Evolutionary conservation across 805 yeast species (phyloP), one percentile per base, ranked within the genome.

Genomic region (Lachancea sp.): DNA sequence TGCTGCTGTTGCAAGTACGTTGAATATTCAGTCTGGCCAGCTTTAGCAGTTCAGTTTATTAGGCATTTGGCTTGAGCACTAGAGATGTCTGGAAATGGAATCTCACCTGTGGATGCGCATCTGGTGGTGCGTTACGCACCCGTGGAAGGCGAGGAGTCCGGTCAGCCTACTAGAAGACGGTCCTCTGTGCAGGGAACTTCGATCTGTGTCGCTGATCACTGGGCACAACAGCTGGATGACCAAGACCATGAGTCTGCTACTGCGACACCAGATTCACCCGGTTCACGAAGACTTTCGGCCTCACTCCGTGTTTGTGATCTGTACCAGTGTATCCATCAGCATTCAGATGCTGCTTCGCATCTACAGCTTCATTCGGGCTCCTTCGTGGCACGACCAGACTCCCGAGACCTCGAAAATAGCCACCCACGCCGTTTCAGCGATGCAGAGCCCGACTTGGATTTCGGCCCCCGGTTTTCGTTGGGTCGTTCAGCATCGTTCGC

Each of bases 261-360:
- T 11, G 25, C 19, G 17, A 28, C 24, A 13, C 21, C 41, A 8
- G 35, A 18, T 16, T 21, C 30, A 18, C 23, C 29, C 19, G 21
- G 30, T n/a, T 30, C 41, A 16, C 26, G 40, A 33, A 36, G 37
- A 11, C 30, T 40, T 9, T 43, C 53, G 4, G 43, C 43, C 2
- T 45, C 45, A 12, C 36, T 47, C 42, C 39, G 47, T 32, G 42
- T 49, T 16, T 34, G 46, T 42, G 47, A 44, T 31, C 37, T 49
- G 21, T 47, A 45, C 36, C 52, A 49, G 34, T 49, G 52, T 22
- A 38, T 49, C 7, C 47, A 43, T 20, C 35, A 32, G 38, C 38
- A 35, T n/a, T 11, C 40, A 19, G 11, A 15, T 8, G 34, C 19
- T 2, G 15, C 21, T n/a, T 19, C 22, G 20, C 29, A 24, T 21